Conservation (phyloP, 176 grass and related monocot species). For the Guadua angustifolia region DNA sequence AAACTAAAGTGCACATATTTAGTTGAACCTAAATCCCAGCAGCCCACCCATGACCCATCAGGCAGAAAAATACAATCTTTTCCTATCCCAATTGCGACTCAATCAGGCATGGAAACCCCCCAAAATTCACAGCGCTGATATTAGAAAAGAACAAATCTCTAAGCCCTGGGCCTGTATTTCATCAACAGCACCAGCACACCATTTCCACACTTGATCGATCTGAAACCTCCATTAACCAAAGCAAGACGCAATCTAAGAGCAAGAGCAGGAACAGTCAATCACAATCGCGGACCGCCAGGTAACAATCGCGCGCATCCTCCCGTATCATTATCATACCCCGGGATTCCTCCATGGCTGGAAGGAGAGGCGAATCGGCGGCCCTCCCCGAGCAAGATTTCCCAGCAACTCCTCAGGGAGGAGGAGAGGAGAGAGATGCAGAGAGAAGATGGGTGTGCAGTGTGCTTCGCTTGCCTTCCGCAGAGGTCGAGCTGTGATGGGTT, state of each 20-base stretch:
- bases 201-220: conserved; percentile 23
- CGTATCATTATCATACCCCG: conserved; percentile 46
- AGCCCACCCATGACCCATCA: not conserved
- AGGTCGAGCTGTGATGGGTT: not conserved
- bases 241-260: not conserved
- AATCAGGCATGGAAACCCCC: not conserved
- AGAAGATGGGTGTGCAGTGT: not conserved
- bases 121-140: not conserved
- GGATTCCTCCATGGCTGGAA: conserved; percentile 66
- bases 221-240: not conserved
- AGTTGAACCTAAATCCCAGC: not conserved
- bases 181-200: too few relatives aligned
- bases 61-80: not conserved
- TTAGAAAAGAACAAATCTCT: not conserved
- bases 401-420: not conserved
- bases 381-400: not conserved
- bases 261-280: not conserved
- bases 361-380: not conserved
- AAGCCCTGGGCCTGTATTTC: not conserved
- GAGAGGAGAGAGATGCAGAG: not conserved
- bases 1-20: not conserved
- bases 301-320: too few relatives aligned
- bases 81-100: not conserved
- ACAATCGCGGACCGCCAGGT: not conserved
- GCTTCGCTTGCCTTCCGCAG: not conserved